These are phyloP conservation scores for Gracilaria gracilis DNA, from an alignment of 23 red algal species.

Conservation along the genomic window DNA sequence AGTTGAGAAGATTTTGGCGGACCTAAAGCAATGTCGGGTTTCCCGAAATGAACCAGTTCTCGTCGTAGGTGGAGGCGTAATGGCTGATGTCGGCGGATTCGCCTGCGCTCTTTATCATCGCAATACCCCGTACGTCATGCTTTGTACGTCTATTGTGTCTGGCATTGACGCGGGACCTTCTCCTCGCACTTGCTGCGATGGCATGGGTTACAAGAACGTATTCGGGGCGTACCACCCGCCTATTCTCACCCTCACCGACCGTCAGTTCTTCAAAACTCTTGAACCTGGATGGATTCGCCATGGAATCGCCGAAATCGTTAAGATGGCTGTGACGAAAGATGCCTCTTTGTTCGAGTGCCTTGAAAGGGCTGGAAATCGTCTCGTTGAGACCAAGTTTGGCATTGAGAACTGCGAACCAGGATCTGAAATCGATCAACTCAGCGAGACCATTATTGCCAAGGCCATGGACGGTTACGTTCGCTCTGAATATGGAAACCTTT, in stretches of 20 bases:
- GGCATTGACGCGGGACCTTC: conserved; percentile 85
- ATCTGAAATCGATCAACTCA: conserved; percentile 61
- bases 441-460: conserved; percentile 75
- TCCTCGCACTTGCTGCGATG: conserved; percentile 83
- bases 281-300: conserved; percentile 85
- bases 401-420: conserved; percentile 60
- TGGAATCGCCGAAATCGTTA: conserved; percentile 82
- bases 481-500: conserved; percentile 77
- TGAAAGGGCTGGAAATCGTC: conserved; percentile 55
- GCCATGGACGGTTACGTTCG: conserved; percentile 86
- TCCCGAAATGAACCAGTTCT: conserved; percentile 83
- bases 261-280: conserved; percentile 74
- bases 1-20: conserved; percentile 74
- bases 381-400: conserved; percentile 74
- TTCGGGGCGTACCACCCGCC: conserved; percentile 85
- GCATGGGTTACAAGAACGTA: conserved; percentile 83
- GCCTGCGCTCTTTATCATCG: conserved; percentile 81
- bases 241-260: conserved; percentile 75
- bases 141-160: conserved; percentile 77
- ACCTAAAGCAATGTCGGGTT: conserved; percentile 65
- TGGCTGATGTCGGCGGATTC: conserved; percentile 79
- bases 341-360: conserved; percentile 47
- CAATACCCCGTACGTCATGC: conserved; percentile 84
- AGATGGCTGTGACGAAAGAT: conserved; percentile 86
- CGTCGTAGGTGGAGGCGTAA: conserved; percentile 75